Base-by-base conservation (phyloP, 2,329 filamentous ascomycete species). In the Talaromyces rugulosus region DNA sequence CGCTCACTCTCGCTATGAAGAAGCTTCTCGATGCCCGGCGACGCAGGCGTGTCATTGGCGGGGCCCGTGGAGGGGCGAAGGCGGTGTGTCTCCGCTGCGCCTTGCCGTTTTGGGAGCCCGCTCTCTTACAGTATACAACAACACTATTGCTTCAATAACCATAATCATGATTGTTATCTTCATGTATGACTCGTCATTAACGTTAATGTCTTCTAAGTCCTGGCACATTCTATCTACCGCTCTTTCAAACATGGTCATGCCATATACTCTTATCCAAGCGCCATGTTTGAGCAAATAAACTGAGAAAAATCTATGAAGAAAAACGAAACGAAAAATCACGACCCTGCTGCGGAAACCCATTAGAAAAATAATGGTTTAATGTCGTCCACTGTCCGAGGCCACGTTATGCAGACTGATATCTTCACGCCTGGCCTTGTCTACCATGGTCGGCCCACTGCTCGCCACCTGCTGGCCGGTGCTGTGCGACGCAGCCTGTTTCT, bases 321-420 rank as follows among this genome's bases (percentile, higher is more conserved):
- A 6, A n/a, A 6, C 36, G 14, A 14, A 40, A 40, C 36, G 14
- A 14, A 40, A 40, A 40, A 40, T 5, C 36, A 40, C 36, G 8
- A 33, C 31, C 31, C 31, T 16, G 36, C 36, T 16, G 36, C 16
- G 5, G 8, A 33, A 33, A 33, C 31, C 8, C 31, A 44, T 31
- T 11, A 33, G 52, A 52, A 18, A 42, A 44, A n/a, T 9, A 40
- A 40, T 40, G 7, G 7, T 16, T 2, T 18, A 56, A 47, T 27
- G 30, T 36, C 56, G 9, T 31, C 55, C 18, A 47, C 34, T 16
- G 36, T 62, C 60, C 5, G 33, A 58, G 28, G 60, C 60, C 40
- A 62, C 60, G 28, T 62, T 62, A 36, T 62, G 60, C 51, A 62
- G 51, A 55, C 60, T 62, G 11, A 62, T 62, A 47, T 62, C 60